Conservation (phyloP, 768 basidiomycete genomes). For the Hydnomerulius pinastri region DNA sequence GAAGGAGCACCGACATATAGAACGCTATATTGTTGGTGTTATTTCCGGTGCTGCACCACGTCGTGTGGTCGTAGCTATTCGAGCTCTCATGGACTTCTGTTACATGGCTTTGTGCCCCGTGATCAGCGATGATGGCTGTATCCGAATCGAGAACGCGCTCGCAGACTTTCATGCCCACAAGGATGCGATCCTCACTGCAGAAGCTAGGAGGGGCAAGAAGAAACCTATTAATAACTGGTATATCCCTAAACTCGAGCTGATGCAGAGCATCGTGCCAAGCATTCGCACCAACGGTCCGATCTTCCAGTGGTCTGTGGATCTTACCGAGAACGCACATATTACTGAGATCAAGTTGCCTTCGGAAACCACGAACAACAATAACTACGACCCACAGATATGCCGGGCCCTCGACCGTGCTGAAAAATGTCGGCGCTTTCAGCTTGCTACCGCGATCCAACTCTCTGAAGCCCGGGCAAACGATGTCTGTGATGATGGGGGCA, state of each 20-base stretch:
- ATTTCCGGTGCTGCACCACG: slow-evolving; percentile 35
- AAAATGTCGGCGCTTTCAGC: slow-evolving; percentile 30
- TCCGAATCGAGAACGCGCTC: neutral
- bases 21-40: slow-evolving; percentile 29
- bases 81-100: slow-evolving; percentile 38
- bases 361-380: slow-evolving; percentile 30
- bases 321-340: slow-evolving; percentile 37
- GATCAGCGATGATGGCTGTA: slow-evolving; percentile 7
- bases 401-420: slow-evolving; percentile 32
- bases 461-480: too few relatives aligned
- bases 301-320: slow-evolving; percentile 38
- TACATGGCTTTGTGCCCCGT: slow-evolving; percentile 15
- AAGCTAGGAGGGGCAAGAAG: slow-evolving; percentile 26
- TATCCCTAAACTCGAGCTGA: slow-evolving; percentile 44
- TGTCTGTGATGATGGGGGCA: too few relatives aligned
- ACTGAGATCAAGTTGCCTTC: slow-evolving; percentile 33
- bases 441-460: neutral
- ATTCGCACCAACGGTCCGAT: slow-evolving; percentile 30
- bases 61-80: slow-evolving; percentile 33
- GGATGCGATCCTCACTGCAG: slow-evolving; percentile 29
- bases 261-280: slow-evolving; percentile 34
- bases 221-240: slow-evolving; percentile 33
- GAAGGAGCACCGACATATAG: slow-evolving; percentile 27
- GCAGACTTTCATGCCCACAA: slow-evolving; percentile 34
- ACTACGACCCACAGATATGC: slow-evolving; percentile 38